Evolutionary conservation across 2,329 filamentous ascomycete genomes (phyloP).

Genomic region (Alternaria triticina): DNA sequence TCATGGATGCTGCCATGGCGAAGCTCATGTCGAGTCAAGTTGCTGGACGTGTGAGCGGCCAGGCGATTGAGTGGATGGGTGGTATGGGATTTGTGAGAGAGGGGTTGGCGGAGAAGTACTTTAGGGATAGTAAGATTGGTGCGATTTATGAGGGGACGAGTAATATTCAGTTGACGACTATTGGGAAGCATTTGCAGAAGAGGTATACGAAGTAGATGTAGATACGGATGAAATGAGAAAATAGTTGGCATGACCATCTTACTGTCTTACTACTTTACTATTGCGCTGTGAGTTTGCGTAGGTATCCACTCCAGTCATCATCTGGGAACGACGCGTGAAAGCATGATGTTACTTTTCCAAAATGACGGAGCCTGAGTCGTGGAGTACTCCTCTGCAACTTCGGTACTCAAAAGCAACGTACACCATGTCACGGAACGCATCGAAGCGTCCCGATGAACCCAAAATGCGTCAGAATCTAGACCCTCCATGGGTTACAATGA

Average conservation of each 20-base stretch:
- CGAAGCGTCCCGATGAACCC: neutral
- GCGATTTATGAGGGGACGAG: constrained; percentile 95
- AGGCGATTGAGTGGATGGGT: constrained; percentile 98
- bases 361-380: neutral
- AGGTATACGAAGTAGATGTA: constrained; percentile 64
- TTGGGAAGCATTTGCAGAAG: constrained; percentile 73
- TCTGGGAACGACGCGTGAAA: neutral
- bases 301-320: too few relatives aligned
- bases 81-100: constrained; percentile 99
- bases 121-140: constrained; percentile 96
- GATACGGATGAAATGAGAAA: neutral
- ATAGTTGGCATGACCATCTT: neutral
- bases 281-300: too few relatives aligned
- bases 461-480: neutral
- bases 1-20: constrained; percentile 95
- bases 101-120: constrained; percentile 97
- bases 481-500: neutral
- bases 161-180: constrained; percentile 74
- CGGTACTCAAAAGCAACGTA: neutral
- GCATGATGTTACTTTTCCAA: neutral
- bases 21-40: constrained; percentile 96
- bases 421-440: neutral
- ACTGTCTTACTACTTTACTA: too few relatives aligned
- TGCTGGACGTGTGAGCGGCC: constrained; percentile 81
- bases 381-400: rapidly evolving